A percentile compares a stretch with the other conserved stretches of the same genome.
These are phyloP conservation scores for Secale cereale DNA, from an alignment of 176 grass and related monocot species.

Conservation along the genomic window DNA sequence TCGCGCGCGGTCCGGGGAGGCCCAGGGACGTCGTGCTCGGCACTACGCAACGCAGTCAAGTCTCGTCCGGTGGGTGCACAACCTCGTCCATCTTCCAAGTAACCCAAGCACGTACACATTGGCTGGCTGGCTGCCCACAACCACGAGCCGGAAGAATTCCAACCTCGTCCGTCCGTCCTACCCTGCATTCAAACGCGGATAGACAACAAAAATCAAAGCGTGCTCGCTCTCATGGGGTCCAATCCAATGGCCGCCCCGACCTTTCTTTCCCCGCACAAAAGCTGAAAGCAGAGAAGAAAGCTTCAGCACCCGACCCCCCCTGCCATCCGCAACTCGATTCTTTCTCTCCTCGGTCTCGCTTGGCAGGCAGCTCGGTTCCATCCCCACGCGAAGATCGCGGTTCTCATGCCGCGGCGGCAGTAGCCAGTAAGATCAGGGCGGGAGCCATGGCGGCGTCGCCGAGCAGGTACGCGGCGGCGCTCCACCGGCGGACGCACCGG, in stretches of 20 bases:
- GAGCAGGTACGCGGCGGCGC: slow-evolving; percentile 44
- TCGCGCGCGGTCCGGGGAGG: neutral
- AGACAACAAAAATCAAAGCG: slow-evolving; percentile 11
- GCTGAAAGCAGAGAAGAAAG: slow-evolving; percentile 33
- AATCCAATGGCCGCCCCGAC: slow-evolving; percentile 38
- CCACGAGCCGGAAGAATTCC: neutral
- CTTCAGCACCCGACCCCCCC: slow-evolving; percentile 33
- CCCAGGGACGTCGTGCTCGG: neutral
- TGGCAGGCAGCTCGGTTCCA: neutral
- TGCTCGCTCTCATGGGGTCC: slow-evolving; percentile 47
- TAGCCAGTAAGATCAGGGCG: neutral
- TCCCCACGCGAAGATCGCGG: neutral
- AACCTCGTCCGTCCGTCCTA: neutral
- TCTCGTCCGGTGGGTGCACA: neutral
- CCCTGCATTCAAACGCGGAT: slow-evolving; percentile 20
- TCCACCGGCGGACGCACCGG: slow-evolving; percentile 49
- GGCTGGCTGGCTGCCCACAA: neutral
- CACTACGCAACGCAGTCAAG: neutral
- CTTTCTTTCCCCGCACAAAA: slow-evolving; percentile 41
- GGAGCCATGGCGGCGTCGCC: slow-evolving; percentile 41
- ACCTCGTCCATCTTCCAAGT: neutral
- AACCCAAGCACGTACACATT: neutral
- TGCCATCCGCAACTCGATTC: neutral
- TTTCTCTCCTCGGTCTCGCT: neutral
- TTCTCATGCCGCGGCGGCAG: slow-evolving; percentile 6